These are phyloP conservation scores for Nicotiana otophora DNA, from an alignment of 257 asterid genomes.

Conservation along the genomic window DNA sequence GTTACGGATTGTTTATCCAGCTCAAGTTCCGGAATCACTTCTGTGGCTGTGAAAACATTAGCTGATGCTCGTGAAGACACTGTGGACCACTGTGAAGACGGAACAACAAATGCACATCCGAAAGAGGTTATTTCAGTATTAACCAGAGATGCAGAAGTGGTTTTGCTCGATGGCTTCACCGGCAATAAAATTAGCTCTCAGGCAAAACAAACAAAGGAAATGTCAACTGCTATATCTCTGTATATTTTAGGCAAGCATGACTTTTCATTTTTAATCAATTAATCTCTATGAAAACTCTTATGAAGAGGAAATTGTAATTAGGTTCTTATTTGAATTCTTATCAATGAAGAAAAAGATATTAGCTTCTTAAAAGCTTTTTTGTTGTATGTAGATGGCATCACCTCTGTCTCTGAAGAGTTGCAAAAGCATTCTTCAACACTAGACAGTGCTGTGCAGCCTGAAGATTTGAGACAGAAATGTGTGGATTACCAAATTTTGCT, in stretches of 20 bases:
- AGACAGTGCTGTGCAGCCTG: constrained; percentile 23
- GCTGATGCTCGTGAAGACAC: constrained; percentile 24
- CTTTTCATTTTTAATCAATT: constrained; percentile 5
- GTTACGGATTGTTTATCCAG: constrained; percentile 51
- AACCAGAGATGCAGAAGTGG: constrained; percentile 58
- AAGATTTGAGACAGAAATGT: constrained; percentile 20
- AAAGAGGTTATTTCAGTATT: constrained; percentile 50
- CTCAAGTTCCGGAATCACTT: constrained; percentile 53
- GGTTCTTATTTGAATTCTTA: neutral
- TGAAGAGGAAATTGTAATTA: neutral
- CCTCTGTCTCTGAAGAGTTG: constrained; percentile 35
- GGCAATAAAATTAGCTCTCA: constrained; percentile 50
- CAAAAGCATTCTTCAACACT: constrained; percentile 28
- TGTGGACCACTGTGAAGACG: constrained; percentile 36
- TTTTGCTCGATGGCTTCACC: constrained; percentile 51
- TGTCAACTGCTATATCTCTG: constrained; percentile 57
- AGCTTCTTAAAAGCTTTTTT: constrained; percentile 23
- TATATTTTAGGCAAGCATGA: constrained; percentile 63
- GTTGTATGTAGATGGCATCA: constrained; percentile 54
- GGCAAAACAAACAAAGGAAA: constrained; percentile 46
- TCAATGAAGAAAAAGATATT: constrained; percentile 2
- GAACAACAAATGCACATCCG: constrained; percentile 30
- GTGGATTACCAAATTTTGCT: constrained; percentile 49
- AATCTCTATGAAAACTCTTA: neutral
- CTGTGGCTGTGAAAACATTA: constrained; percentile 44